Conservation (phyloP, 257 asterid species). For the Nicotiana attenuata region DNA sequence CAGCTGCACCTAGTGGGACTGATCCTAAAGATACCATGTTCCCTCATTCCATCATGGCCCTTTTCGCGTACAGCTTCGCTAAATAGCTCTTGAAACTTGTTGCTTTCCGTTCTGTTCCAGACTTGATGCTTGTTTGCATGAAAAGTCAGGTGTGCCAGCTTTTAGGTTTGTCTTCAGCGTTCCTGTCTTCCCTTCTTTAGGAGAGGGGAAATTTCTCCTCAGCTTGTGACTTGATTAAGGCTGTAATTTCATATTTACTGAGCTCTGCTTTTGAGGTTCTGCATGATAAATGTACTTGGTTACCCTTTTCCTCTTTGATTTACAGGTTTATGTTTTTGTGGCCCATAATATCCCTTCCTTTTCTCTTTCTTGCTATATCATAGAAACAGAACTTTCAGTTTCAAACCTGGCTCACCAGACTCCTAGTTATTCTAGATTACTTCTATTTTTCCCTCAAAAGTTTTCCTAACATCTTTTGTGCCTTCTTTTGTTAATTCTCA, state of each 20-base stretch:
- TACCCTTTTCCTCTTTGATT: neutral
- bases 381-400: neutral
- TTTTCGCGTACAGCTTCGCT: neutral
- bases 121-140: neutral
- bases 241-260: neutral
- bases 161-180: neutral
- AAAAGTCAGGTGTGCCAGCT: neutral
- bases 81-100: neutral
- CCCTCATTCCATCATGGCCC: neutral
- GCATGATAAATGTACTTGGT: neutral
- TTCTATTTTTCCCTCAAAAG: neutral
- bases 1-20: too few species aligned
- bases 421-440: neutral
- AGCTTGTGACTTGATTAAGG: neutral
- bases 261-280: neutral
- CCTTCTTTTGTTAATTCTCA: neutral
- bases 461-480: neutral
- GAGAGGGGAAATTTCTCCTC: neutral
- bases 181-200: neutral
- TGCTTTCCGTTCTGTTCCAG: neutral
- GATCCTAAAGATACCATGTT: too few species aligned
- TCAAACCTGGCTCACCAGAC: neutral
- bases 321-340: neutral
- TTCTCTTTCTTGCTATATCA: neutral
- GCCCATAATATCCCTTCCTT: neutral